Evolutionary conservation across 805 yeast species (phyloP), one percentile per base, ranked within the genome.

Genomic region (Wickerhamiella domercqiae): DNA sequence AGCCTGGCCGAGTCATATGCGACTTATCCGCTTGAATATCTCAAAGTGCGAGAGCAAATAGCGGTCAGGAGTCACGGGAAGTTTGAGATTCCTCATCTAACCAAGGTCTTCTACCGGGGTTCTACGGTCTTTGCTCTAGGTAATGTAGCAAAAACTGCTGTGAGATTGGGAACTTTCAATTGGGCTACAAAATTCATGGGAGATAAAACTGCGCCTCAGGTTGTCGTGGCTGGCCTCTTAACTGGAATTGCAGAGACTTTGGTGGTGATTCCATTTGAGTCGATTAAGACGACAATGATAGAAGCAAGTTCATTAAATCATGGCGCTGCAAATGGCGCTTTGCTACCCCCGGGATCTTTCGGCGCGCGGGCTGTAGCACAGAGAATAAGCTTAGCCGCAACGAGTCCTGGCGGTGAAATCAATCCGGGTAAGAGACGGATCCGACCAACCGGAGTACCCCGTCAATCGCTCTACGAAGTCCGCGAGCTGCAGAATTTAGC

Each of bases 201-300:
- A 3, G 70, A 69, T 21, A 59, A 57, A 37, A 44, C 58, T 16
- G 93, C 93, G 1, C 87, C 93, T 7, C 66, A 83, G 48, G 68
- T 82, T 29, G 79, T 82, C 5, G 73, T 79, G 41, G 94, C 95
- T 3, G 94, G 93, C 7, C 48, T 70, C 45, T 69, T 82, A 62
- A 79, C 94, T 4, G 97, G 94, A 2, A 65, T 78, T 40, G 60
- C 76, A 32, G 97, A 90, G 55, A 75, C 93, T 2, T 45, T 84
- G 24, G 39, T 54, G 21, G 72, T 87, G 17, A 79, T 90, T 15
- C 98, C 97, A 0, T 86, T 87, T 54, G 98, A 87, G 52, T 80
- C 58, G 38, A 42, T 83, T 46, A 83, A 83, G 52, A 75, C 79
- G 2, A 67, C 78, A 6, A 71, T 80, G 80, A 75, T 83, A 43